These are phyloP conservation scores for Hordeum marinum DNA, from an alignment of 176 grass and related monocot genomes.

Conservation along the genomic window DNA sequence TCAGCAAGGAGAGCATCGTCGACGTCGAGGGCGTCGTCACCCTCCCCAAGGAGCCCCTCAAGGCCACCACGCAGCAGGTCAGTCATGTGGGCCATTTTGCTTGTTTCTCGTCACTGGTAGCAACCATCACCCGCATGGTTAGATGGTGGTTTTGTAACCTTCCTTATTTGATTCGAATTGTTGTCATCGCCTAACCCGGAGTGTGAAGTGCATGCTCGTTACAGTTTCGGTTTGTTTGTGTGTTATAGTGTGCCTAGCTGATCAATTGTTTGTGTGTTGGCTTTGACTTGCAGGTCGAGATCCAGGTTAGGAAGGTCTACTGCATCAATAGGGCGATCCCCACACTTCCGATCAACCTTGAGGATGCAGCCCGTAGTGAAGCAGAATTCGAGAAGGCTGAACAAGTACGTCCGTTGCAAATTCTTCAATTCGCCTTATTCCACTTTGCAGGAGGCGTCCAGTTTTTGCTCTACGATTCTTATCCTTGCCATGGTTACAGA, in stretches of 20 bases:
- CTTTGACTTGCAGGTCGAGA: conserved; percentile 55
- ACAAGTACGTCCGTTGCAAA: conserved; percentile 23
- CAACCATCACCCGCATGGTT: neutral
- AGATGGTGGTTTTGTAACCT: neutral
- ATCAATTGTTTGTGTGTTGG: neutral
- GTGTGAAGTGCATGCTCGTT: neutral
- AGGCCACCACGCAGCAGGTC: conserved; percentile 90
- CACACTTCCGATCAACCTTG: conserved; percentile 77
- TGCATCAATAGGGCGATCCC: conserved; percentile 77
- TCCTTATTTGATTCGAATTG: neutral
- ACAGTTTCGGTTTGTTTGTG: neutral
- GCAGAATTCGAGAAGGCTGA: conserved; percentile 73
- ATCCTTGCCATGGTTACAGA: conserved; percentile 29
- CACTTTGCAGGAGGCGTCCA: neutral
- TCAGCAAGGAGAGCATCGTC: conserved; percentile 89
- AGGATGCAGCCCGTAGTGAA: conserved; percentile 80
- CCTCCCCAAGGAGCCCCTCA: conserved; percentile 79
- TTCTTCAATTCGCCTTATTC: neutral
- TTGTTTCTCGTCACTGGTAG: neutral
- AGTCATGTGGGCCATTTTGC: neutral
- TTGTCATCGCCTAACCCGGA: neutral
- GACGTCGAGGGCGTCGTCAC: conserved; percentile 80
- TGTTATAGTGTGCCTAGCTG: neutral
- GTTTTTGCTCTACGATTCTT: neutral
- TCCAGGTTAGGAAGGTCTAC: conserved; percentile 81